phyloP scores from a whole-genome alignment of 176 grass and related monocot species.

The Carex scoparia region DNA sequence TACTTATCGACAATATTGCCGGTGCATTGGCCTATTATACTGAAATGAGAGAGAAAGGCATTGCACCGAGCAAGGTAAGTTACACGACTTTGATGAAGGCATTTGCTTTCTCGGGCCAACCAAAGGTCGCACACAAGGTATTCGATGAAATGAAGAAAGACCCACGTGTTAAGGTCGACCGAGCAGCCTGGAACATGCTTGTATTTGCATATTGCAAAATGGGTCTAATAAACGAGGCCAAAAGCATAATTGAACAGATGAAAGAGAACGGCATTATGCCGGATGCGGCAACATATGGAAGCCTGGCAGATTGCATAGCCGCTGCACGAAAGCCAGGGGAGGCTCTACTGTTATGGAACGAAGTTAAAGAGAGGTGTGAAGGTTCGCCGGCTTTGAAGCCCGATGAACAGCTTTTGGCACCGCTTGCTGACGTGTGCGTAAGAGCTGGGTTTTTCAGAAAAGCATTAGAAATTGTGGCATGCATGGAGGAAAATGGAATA shows the following conservation, averaged over 20 bases:
- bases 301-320: conserved; percentile 64
- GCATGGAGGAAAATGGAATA: conserved; percentile 91
- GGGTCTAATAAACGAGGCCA: conserved; percentile 50
- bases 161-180: conserved; percentile 57
- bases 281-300: conserved; percentile 67
- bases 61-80: conserved; percentile 70
- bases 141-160: conserved; percentile 85
- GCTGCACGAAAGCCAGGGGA: conserved; percentile 64
- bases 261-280: conserved; percentile 44
- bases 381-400: conserved; percentile 32
- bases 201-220: conserved; percentile 61
- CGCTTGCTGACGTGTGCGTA: conserved; percentile 86
- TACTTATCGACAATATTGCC: conserved; percentile 54
- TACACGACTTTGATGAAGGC: conserved; percentile 97
- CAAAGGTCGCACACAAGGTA: conserved; percentile 70
- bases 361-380: conserved; percentile 63
- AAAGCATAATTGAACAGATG: conserved; percentile 68
- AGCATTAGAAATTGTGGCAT: conserved; percentile 92
- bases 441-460: conserved; percentile 74
- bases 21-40: conserved; percentile 68
- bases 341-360: conserved; percentile 80
- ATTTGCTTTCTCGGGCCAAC: conserved; percentile 66
- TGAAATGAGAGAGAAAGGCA: conserved; percentile 64
- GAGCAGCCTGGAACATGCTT: conserved; percentile 87
- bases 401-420: conserved; percentile 64